Base-by-base conservation (phyloP, 495 filamentous ascomycete genomes). In the Cladorrhinum samala region DNA sequence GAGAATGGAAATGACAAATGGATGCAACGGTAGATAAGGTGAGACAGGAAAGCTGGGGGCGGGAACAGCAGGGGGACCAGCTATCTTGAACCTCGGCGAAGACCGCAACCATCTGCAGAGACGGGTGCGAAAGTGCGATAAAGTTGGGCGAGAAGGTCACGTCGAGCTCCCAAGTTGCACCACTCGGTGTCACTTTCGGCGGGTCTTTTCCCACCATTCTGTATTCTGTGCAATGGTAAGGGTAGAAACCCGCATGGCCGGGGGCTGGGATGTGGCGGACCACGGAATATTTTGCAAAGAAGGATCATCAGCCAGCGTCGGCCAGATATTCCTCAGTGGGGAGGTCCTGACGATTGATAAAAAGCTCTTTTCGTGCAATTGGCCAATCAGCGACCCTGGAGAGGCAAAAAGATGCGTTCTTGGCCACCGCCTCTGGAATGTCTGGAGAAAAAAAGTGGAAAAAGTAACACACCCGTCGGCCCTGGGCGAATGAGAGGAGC, bases 181-280 rank as follows among this genome's bases (percentile, higher is more conserved):
- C n/a, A 17, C 42, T 49, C 45, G 45, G 52, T 54, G 52, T 54
- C 49, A 54, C 52, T 54, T 25, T 33, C 52, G 52, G 45, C 44
- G 52, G 52, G 52, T 38, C 37, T 25, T 42, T 3, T 27, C 24
- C 11, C 19, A 17, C 19, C 49, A 52, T 50, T 8, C n/a, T 66
- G 30, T 14, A 7, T 14, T 37, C 7, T 14, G 14, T 37, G 30
- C 45, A 47, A 23, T 6, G 2, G 14, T 20, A 23, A 5, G 14
- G 6, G 24, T 3, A 33, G 27, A 33, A 33, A 33, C n/a, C n/a
- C n/a, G n/a, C n/a, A n/a, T n/a, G n/a, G n/a, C n/a, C n/a, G n/a
- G n/a, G n/a, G n/a, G n/a, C n/a, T n/a, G n/a, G 42, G 18, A 17
- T 21, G 42, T 45, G 42, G 42, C 42, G 42, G 42, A 45, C 20